A percentile compares a stretch with the other conserved stretches of the same genome.
These are phyloP conservation scores for Crucibulum laeve DNA, from an alignment of 768 basidiomycete species.

Conservation along the genomic window DNA sequence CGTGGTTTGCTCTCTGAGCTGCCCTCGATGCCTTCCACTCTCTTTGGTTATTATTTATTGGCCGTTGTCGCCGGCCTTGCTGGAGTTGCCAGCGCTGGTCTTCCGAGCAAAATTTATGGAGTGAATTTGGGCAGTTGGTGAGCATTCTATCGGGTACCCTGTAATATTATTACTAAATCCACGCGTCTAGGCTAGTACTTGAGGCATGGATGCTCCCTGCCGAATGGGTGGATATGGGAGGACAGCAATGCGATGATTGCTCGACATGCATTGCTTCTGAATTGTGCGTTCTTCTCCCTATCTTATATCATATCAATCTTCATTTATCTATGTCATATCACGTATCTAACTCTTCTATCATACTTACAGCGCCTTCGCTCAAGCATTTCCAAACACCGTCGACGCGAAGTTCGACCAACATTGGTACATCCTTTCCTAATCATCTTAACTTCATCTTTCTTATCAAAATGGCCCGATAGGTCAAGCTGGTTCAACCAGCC, in stretches of 20 bases:
- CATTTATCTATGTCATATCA: too few relatives aligned
- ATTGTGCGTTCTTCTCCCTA: conserved; percentile 40
- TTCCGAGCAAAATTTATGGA: conserved; percentile 55
- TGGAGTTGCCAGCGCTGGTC: conserved; percentile 10
- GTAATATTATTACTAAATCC: conserved; percentile 1
- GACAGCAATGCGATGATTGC: conserved; percentile 55
- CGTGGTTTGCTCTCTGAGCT: background rate
- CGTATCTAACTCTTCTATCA: too few relatives aligned
- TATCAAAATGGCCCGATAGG: conserved; percentile 27
- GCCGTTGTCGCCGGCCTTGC: conserved; percentile 8
- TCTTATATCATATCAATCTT: too few relatives aligned
- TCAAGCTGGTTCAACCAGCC: conserved; percentile 66
- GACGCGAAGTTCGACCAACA: conserved; percentile 58
- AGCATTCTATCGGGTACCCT: conserved; percentile 8
- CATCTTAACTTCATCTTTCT: background rate
- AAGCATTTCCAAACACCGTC: conserved; percentile 54
- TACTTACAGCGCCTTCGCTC: conserved; percentile 50
- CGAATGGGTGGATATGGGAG: conserved; percentile 76
- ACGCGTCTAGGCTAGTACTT: conserved; percentile 53
- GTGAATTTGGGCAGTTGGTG: conserved; percentile 71
- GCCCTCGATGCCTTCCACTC: conserved; percentile 18
- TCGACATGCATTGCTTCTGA: conserved; percentile 62
- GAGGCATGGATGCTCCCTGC: conserved; percentile 83
- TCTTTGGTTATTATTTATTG: conserved; percentile 14
- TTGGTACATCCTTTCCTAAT: conserved; percentile 36